These are phyloP conservation scores for Aureobasidium sp. DNA, from an alignment of 2,329 filamentous ascomycete species.

Conservation along the genomic window DNA sequence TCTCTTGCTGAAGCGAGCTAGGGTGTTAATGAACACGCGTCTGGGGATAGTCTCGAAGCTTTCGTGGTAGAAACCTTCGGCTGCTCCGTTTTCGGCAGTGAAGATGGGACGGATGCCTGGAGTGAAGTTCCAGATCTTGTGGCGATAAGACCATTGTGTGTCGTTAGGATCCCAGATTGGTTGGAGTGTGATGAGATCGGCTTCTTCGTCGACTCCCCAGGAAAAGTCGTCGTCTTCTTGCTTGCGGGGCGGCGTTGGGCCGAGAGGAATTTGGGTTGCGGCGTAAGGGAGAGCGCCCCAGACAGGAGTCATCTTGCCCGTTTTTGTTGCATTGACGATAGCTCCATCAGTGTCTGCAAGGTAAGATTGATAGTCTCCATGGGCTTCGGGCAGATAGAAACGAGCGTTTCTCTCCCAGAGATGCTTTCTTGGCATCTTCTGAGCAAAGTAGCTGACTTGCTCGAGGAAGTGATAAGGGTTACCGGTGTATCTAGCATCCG, in stretches of 20 bases:
- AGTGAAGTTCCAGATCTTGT: conserved; percentile 43
- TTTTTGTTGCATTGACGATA: conserved; percentile 30
- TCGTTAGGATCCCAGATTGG: conserved; percentile 85
- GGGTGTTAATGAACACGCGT: conserved; percentile 80
- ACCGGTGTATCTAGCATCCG: conserved; percentile 69
- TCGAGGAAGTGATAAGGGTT: conserved; percentile 75
- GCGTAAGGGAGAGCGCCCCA: conserved; percentile 76
- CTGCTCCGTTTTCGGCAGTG: conserved; percentile 67
- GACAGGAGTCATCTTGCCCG: conserved; percentile 48
- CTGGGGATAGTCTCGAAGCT: conserved; percentile 49
- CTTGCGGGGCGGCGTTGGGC: conserved; percentile 60
- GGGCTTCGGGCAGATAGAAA: conserved; percentile 46
- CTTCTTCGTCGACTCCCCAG: conserved; percentile 86
- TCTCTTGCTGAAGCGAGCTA: conserved; percentile 70
- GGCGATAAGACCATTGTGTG: conserved; percentile 62
- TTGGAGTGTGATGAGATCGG: conserved; percentile 85
- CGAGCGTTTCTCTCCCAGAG: conserved; percentile 51
- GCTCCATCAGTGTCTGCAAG: conserved; percentile 34
- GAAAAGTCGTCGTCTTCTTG: conserved; percentile 72
- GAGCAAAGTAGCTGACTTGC: conserved; percentile 49
- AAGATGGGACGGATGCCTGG: conserved; percentile 64
- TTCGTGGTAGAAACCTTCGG: conserved; percentile 45
- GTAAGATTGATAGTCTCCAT: conserved; percentile 42
- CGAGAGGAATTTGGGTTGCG: conserved; percentile 66
- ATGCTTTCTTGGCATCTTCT: conserved; percentile 47